Percentiles rank a stretch among this genome's conserved stretches.
phyloP scores from a whole-genome alignment of 768 basidiomycete species.

The Termitomyces sp. region DNA sequence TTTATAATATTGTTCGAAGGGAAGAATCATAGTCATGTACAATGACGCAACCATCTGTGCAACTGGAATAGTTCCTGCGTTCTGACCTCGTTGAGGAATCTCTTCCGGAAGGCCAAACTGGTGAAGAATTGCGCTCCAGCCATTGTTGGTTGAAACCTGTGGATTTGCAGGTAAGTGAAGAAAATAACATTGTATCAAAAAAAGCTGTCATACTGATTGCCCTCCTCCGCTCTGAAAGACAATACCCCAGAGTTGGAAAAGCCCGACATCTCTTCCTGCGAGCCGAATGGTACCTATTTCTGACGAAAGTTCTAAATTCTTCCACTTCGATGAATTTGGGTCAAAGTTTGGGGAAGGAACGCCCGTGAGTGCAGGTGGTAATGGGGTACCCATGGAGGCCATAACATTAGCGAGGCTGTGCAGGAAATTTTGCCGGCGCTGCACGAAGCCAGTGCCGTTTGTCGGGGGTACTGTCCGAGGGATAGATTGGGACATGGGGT shows the following conservation, averaged over 20 bases:
- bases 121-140: slow-evolving; percentile 53
- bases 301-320: slow-evolving; percentile 57
- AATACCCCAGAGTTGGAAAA: slow-evolving; percentile 71
- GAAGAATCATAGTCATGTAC: slow-evolving; percentile 61
- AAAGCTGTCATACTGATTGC: slow-evolving; percentile 46
- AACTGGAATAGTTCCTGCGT: slow-evolving; percentile 47
- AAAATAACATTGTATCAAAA: slow-evolving; percentile 12
- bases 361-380: slow-evolving; percentile 76
- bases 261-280: slow-evolving; percentile 71
- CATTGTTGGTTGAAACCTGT: slow-evolving; percentile 50
- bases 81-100: slow-evolving; percentile 40
- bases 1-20: slow-evolving; percentile 73
- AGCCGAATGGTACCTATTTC: slow-evolving; percentile 67
- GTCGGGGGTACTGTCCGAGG: slow-evolving; percentile 34
- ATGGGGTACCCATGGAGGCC: slow-evolving; percentile 54
- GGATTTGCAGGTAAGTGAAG: slow-evolving; percentile 14
- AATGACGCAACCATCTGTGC: slow-evolving; percentile 53
- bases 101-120: slow-evolving; percentile 65
- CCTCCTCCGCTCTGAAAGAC: slow-evolving; percentile 63
- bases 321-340: slow-evolving; percentile 61
- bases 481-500: slow-evolving; percentile 41
- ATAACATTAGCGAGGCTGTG: slow-evolving; percentile 59
- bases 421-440: slow-evolving; percentile 62
- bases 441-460: slow-evolving; percentile 38
- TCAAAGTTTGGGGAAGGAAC: slow-evolving; percentile 59